A percentile compares a stretch with the other conserved stretches of the same genome.
These are phyloP conservation scores for Lepidium didymum DNA, from an alignment of 345 rosid species.

Conservation along the genomic window DNA sequence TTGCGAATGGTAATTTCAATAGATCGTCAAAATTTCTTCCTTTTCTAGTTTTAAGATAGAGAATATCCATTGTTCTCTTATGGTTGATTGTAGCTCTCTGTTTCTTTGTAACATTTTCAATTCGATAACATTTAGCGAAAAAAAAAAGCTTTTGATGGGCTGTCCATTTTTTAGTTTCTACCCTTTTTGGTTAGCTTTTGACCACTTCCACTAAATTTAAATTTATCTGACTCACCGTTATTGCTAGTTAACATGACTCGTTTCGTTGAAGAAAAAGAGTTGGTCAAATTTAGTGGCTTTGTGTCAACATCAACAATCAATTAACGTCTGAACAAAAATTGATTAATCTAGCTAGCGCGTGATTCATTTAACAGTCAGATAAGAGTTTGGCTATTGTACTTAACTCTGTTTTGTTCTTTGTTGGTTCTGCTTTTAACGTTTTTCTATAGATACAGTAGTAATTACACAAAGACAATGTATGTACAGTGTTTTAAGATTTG, in stretches of 20 bases:
- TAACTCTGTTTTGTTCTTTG: neutral
- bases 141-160: neutral
- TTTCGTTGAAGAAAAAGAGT: neutral
- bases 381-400: neutral
- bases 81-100: no score
- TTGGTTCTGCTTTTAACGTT: neutral
- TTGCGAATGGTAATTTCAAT: no score
- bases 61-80: no score
- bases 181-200: neutral
- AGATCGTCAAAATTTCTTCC: no score
- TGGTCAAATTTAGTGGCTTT: constrained; percentile 8
- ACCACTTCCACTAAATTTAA: neutral
- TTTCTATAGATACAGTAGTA: neutral
- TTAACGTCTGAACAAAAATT: neutral
- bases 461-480: neutral
- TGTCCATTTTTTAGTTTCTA: constrained; percentile 6
- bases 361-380: neutral
- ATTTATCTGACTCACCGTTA: neutral
- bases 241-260: no score
- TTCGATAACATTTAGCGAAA: no score
- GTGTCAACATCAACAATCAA: constrained; percentile 13
- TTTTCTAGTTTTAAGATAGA: no score
- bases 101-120: no score
- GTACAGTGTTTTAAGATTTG: constrained; percentile 27
- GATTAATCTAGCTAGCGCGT: neutral